These are phyloP conservation scores for Lanmaoa pseudosensibilis DNA, from an alignment of 768 basidiomycete genomes.

Conservation along the genomic window DNA sequence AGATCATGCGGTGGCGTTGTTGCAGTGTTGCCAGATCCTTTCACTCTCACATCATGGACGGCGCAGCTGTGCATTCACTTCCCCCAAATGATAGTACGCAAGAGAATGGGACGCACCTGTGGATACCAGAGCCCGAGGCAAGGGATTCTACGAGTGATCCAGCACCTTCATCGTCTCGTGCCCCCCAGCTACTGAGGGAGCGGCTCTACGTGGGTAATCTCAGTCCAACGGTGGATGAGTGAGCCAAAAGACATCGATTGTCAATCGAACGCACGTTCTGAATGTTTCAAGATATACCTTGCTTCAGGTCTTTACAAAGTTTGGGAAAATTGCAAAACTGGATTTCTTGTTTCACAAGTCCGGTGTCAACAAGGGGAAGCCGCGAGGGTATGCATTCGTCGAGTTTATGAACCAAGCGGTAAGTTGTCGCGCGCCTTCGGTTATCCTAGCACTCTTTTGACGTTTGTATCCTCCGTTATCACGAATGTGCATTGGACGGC, in stretches of 20 bases:
- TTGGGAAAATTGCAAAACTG: slow-evolving; percentile 88
- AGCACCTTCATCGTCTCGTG: slow-evolving; percentile 25
- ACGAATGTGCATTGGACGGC: slow-evolving; percentile 21
- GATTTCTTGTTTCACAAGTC: slow-evolving; percentile 96
- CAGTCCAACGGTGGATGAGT: slow-evolving; percentile 87
- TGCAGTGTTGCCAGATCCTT: background rate
- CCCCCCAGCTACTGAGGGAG: slow-evolving; percentile 51
- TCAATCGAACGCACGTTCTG: slow-evolving; percentile 2
- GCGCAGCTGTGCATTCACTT: background rate
- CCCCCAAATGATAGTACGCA: slow-evolving; percentile 1
- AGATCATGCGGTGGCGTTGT: background rate
- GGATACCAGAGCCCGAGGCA: slow-evolving; percentile 33
- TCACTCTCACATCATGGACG: slow-evolving; percentile 15
- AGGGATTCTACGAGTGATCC: slow-evolving; percentile 18
- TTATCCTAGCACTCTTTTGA: slow-evolving; percentile 25
- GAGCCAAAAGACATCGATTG: slow-evolving; percentile 22
- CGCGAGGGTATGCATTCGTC: slow-evolving; percentile 93
- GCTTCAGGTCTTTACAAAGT: slow-evolving; percentile 87
- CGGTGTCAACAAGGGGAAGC: slow-evolving; percentile 86
- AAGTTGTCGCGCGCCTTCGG: slow-evolving; percentile 40
- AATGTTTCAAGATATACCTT: slow-evolving; percentile 67
- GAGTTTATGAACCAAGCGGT: slow-evolving; percentile 82
- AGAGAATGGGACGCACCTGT: slow-evolving; percentile 25
- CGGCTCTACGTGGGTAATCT: slow-evolving; percentile 90
- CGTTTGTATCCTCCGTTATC: slow-evolving; percentile 22